Percentiles rank a stretch among this genome's conserved stretches.
phyloP scores from a whole-genome alignment of 2,329 filamentous ascomycete species.

The Alternaria conjuncta region DNA sequence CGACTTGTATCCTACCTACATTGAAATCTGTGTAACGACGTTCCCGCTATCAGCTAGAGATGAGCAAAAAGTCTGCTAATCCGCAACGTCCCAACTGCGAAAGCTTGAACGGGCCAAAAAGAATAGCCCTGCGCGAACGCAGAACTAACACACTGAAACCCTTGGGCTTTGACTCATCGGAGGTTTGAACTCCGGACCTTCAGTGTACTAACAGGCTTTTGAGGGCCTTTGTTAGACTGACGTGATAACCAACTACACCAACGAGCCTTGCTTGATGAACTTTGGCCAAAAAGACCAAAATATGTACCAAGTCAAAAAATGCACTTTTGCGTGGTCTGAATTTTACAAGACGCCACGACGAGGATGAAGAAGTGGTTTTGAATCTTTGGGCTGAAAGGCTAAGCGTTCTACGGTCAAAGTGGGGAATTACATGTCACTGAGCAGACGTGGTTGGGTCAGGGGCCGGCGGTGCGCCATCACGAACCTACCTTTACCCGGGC shows the following conservation, averaged over 20 bases:
- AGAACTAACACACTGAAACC: no score
- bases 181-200: conserved; percentile 27
- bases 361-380: not conserved
- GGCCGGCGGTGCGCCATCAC: not conserved
- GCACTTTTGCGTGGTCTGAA: not conserved
- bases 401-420: not conserved
- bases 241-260: conserved; percentile 58
- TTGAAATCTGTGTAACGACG: not conserved
- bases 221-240: conserved; percentile 50
- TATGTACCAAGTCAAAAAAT: conserved; percentile 45
- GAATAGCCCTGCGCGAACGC: not conserved
- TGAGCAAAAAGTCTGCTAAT: not conserved
- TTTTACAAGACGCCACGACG: not conserved
- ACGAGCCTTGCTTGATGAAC: conserved; percentile 33
- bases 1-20: not conserved
- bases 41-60: not conserved
- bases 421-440: not conserved
- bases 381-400: not conserved
- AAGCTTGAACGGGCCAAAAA: not conserved
- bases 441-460: not conserved
- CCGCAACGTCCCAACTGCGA: not conserved
- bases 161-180: conserved; percentile 13
- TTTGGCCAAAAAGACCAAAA: conserved; percentile 57
- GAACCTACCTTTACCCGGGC: not conserved
- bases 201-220: conserved; percentile 8